Conservation (phyloP, 208 protist species). For the Acanthamoeba castellanii region DNA sequence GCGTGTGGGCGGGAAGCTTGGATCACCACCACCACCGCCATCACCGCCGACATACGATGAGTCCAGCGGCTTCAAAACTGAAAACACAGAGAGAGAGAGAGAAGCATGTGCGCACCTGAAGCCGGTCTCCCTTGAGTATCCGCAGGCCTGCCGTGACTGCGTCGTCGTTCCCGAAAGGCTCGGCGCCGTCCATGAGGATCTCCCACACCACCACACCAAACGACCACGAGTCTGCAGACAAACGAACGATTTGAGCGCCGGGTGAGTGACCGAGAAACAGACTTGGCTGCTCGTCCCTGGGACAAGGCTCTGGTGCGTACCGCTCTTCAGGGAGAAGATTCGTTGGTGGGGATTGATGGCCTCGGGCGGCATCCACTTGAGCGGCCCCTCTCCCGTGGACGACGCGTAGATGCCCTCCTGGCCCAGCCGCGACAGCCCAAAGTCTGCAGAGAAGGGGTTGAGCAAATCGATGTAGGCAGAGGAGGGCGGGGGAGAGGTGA, state of each 20-base stretch:
- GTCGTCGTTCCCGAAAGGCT: constrained; percentile 65
- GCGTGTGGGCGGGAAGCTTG: constrained; percentile 9
- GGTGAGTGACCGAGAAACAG: too few relatives aligned
- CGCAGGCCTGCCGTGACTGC: constrained; percentile 42
- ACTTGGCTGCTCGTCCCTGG: too few relatives aligned
- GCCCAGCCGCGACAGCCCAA: constrained; percentile 18
- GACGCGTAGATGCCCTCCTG: constrained; percentile 15
- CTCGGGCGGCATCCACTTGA: constrained; percentile 75
- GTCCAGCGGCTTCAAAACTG: neutral
- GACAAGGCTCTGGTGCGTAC: neutral
- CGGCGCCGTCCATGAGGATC: constrained; percentile 71
- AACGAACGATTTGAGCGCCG: too few relatives aligned
- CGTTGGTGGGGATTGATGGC: constrained; percentile 51
- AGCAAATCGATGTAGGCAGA: too few relatives aligned
- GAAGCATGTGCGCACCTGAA: neutral
- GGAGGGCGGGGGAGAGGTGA: too few relatives aligned
- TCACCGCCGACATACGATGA: neutral
- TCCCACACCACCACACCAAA: constrained; percentile 76
- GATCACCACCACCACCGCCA: too few relatives aligned
- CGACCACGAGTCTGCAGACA: neutral
- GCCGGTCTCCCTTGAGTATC: constrained; percentile 54
- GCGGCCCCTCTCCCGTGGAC: constrained; percentile 51
- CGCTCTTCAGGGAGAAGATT: constrained; percentile 54
- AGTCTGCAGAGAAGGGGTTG: neutral
- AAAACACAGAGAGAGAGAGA: neutral